Evolutionary conservation across 1,284 basidiomycete species (phyloP).

Genomic region (Malassezia nana): DNA sequence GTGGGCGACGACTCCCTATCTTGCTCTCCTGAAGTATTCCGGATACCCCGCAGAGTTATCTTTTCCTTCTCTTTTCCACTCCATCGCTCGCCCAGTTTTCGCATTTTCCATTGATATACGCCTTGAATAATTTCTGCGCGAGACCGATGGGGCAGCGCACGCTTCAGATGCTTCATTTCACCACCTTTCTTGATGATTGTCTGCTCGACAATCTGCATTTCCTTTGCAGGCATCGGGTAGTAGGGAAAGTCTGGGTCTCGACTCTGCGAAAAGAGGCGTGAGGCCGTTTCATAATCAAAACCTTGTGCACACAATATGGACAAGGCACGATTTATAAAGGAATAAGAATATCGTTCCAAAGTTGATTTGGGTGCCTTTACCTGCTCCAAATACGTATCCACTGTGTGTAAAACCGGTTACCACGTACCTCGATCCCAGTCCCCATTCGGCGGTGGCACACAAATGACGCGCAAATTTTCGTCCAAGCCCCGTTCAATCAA

Average conservation of each 20-base stretch:
- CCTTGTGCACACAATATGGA: conserved; percentile 58
- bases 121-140: conserved; percentile 70
- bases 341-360: conserved; percentile 55
- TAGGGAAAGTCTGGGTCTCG: conserved; percentile 46
- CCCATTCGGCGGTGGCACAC: conserved; percentile 48
- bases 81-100: conserved; percentile 11
- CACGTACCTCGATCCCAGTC: conserved; percentile 4
- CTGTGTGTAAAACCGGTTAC: conserved; percentile 46
- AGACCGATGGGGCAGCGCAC: conserved; percentile 62
- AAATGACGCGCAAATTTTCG: conserved; percentile 60
- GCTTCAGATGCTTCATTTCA: conserved; percentile 66
- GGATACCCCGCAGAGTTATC: background rate
- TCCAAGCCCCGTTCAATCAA: conserved; percentile 61
- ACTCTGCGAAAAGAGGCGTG: background rate
- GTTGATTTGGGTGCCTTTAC: conserved; percentile 22
- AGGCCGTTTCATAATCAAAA: background rate
- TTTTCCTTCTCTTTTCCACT: background rate
- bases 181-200: conserved; percentile 62
- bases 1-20: conserved; percentile 11
- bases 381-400: conserved; percentile 66
- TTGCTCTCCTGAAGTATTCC: background rate
- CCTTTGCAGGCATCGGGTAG: conserved; percentile 58
- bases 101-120: conserved; percentile 79
- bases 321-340: conserved; percentile 77
- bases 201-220: conserved; percentile 65